phyloP scores from a whole-genome alignment of 768 basidiomycete genomes.

The Tulasnella calospora region DNA sequence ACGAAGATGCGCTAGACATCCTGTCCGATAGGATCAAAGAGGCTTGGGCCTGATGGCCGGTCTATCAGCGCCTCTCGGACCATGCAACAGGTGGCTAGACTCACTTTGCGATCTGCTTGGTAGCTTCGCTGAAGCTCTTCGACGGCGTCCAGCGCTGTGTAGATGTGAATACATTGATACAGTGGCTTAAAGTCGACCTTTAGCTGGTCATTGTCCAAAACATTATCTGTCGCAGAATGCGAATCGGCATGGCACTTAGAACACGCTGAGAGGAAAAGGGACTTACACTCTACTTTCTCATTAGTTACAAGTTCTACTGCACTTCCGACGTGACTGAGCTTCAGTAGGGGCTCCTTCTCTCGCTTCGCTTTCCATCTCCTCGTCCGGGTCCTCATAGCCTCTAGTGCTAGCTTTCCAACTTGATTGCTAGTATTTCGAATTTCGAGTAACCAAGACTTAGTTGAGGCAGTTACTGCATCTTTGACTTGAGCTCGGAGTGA shows the following conservation, averaged over 20 bases:
- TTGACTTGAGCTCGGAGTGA: constrained; percentile 85
- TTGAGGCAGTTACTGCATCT: constrained; percentile 87
- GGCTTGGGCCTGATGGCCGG: constrained; percentile 74
- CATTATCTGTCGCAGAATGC: constrained; percentile 55
- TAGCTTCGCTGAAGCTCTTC: constrained; percentile 87
- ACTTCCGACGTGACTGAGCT: constrained; percentile 75
- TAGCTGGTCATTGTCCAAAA: constrained; percentile 84
- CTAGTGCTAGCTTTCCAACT: constrained; percentile 81
- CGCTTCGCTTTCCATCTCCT: constrained; percentile 77
- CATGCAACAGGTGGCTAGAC: constrained; percentile 11
- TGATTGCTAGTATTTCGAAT: constrained; percentile 82
- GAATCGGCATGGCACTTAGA: not conserved
- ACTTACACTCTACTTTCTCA: constrained; percentile 91
- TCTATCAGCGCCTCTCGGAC: not conserved
- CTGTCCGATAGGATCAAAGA: constrained; percentile 75
- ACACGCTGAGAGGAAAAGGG: not conserved
- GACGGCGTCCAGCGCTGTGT: constrained; percentile 83
- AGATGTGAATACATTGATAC: constrained; percentile 96
- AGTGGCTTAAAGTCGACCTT: constrained; percentile 90
- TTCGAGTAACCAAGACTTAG: constrained; percentile 95
- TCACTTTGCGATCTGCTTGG: constrained; percentile 92
- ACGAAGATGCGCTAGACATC: constrained; percentile 25
- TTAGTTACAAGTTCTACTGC: constrained; percentile 88
- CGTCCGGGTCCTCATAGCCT: constrained; percentile 80
- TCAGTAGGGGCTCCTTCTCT: constrained; percentile 77